These are phyloP conservation scores for Circinella minor DNA, from an alignment of 371 early-diverging fungal species.

Conservation along the genomic window DNA sequence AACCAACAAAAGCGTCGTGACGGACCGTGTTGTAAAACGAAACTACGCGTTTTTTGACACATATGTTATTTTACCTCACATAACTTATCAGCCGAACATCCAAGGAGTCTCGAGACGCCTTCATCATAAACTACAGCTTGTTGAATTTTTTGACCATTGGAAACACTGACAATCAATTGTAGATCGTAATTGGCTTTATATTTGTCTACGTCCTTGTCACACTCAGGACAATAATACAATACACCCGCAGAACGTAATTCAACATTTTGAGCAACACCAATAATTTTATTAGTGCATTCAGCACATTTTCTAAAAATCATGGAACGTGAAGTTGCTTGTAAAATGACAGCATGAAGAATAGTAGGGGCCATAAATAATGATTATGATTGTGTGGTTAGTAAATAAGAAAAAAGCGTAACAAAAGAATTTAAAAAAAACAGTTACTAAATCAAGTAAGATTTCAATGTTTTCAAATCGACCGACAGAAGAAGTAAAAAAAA, in stretches of 20 bases:
- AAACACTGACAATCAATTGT: conserved; percentile 7
- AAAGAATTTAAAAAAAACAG: background rate
- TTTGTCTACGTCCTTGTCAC: background rate
- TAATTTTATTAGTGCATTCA: background rate
- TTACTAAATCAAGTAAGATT: conserved; percentile 1
- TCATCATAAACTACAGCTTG: conserved; percentile 3
- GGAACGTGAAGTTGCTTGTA: background rate
- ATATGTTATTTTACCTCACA: conserved; percentile 8
- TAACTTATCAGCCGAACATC: conserved; percentile 9
- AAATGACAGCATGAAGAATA: background rate
- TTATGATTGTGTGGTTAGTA: background rate
- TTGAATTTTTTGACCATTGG: background rate
- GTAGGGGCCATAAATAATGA: background rate
- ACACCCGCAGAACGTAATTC: background rate
- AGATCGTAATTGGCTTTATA: conserved; percentile 6
- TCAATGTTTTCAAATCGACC: background rate
- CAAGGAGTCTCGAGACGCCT: conserved; percentile 1
- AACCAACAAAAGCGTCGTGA: background rate
- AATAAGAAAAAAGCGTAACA: background rate
- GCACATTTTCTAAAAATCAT: conserved; percentile 6
- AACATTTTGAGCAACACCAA: background rate
- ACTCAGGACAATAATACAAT: conserved; percentile 10
- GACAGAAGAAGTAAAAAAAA: conserved; percentile 1
- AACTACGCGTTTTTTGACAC: background rate
- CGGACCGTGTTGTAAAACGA: too few species aligned